A percentile compares a stretch with the other conserved stretches of the same genome.
Evolutionary conservation across 2,329 filamentous ascomycete species (phyloP).

Genomic region (Alternaria ventricosa): DNA sequence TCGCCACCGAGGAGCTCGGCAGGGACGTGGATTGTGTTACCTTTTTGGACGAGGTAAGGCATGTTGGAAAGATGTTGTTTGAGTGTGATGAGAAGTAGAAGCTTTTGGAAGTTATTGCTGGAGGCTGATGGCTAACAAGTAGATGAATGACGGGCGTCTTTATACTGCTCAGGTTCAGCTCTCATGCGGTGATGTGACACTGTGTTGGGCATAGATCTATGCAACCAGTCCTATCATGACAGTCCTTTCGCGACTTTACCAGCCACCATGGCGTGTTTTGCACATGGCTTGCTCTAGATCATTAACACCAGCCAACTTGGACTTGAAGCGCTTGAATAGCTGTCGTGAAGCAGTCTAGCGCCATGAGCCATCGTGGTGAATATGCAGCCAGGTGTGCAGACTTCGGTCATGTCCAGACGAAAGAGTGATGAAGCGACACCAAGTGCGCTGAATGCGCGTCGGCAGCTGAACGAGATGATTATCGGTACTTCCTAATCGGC

Average conservation of each 20-base stretch:
- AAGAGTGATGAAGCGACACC: not conserved
- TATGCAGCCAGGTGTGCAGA: not conserved
- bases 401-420: not conserved
- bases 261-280: not conserved
- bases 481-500: not conserved
- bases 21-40: too few species aligned
- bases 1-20: too few species aligned
- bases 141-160: too few species aligned
- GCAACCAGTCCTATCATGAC: not conserved
- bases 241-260: not conserved
- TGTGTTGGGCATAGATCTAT: too few species aligned
- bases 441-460: not conserved
- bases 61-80: too few species aligned
- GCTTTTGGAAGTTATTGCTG: too few species aligned
- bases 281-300: not conserved
- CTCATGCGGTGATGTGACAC: too few species aligned
- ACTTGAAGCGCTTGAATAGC: not conserved
- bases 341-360: not conserved
- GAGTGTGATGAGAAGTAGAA: too few species aligned
- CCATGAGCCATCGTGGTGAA: not conserved
- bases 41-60: too few species aligned
- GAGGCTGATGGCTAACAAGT: too few species aligned
- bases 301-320: rapidly evolving
- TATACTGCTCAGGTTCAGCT: too few species aligned
- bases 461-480: not conserved